phyloP scores from a whole-genome alignment of 768 basidiomycete species.

The Russula ochroleuca region DNA sequence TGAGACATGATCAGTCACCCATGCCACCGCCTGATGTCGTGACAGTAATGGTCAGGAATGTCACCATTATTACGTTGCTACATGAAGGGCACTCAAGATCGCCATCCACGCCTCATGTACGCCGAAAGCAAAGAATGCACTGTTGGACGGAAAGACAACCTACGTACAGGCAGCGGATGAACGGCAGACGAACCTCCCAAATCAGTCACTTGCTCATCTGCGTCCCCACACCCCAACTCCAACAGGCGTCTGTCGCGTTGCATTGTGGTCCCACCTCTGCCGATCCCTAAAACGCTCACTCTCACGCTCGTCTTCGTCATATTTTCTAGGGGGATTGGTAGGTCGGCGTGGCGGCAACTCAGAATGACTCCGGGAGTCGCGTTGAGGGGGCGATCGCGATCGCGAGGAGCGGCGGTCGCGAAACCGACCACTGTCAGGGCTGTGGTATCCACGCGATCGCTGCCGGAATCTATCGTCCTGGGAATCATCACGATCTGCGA shows the following conservation, averaged over 20 bases:
- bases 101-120: not conserved
- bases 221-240: not conserved
- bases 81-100: not conserved
- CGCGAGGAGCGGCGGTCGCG: slow-evolving; percentile 15
- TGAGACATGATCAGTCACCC: not conserved
- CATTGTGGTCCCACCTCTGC: slow-evolving; percentile 43
- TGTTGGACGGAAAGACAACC: not conserved
- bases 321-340: slow-evolving; percentile 28
- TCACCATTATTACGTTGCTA: not conserved
- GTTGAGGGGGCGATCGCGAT: slow-evolving; percentile 29
- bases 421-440: slow-evolving; percentile 22
- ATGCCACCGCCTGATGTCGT: not conserved
- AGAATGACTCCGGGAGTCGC: slow-evolving; percentile 17
- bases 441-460: slow-evolving; percentile 26
- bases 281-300: slow-evolving; percentile 45
- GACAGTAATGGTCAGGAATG: not conserved
- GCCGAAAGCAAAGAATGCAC: not conserved
- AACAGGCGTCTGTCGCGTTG: slow-evolving; percentile 25
- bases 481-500: slow-evolving; percentile 2
- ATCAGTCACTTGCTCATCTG: not conserved
- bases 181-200: slow-evolving; percentile 1
- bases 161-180: not conserved
- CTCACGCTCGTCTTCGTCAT: slow-evolving; percentile 36
- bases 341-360: not conserved
- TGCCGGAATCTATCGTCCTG: slow-evolving; percentile 4